Percentiles rank a stretch among this genome's conserved stretches.
Evolutionary conservation across 805 yeast species (phyloP).

Genomic region (Cyberlindnera petersonii): DNA sequence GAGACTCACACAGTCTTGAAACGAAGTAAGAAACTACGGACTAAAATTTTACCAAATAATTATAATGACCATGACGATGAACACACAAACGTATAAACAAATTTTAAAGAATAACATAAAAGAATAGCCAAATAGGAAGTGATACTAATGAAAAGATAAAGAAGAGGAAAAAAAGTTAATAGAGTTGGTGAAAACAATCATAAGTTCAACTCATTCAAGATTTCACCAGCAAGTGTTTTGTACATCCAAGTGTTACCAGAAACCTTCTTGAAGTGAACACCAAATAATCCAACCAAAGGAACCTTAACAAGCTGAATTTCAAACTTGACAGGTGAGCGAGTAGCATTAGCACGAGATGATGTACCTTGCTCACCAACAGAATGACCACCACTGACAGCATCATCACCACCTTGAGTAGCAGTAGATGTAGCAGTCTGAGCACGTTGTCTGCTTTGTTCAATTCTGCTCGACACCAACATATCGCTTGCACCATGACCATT

Average conservation of each 20-base stretch:
- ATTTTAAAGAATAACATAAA: neutral
- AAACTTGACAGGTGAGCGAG: constrained; percentile 68
- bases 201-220: constrained; percentile 40
- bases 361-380: neutral
- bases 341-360: constrained; percentile 4
- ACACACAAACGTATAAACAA: neutral
- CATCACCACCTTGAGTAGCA: constrained; percentile 4
- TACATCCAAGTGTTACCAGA: constrained; percentile 95
- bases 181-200: constrained; percentile 3
- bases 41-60: neutral
- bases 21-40: neutral
- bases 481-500: constrained; percentile 40
- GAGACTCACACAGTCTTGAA: constrained; percentile 4
- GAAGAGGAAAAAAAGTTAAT: too few species aligned
- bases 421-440: constrained; percentile 8
- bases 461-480: constrained; percentile 56
- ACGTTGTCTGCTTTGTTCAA: constrained; percentile 42
- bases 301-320: constrained; percentile 91
- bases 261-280: constrained; percentile 91
- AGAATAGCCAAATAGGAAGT: too few species aligned
- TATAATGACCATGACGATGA: neutral
- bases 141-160: neutral
- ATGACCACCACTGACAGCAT: neutral
- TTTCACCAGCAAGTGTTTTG: constrained; percentile 83
- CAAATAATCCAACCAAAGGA: constrained; percentile 83